Evolutionary conservation across 2,329 filamentous ascomycete species (phyloP).

Genomic region (Trichoderma oligosporum): DNA sequence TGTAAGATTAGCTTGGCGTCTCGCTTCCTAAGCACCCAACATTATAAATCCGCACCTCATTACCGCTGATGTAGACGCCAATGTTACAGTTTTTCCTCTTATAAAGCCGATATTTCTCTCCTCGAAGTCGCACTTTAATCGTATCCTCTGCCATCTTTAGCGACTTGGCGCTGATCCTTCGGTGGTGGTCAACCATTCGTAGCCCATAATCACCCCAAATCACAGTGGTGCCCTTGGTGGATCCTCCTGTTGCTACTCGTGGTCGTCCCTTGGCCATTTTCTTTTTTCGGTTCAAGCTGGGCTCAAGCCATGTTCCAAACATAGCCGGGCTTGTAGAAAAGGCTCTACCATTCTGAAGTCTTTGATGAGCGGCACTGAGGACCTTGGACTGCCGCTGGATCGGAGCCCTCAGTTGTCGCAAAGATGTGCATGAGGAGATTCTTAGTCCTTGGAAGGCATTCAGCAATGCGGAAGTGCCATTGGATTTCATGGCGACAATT

Average conservation of each 20-base stretch:
- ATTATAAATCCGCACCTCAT: conserved; percentile 63
- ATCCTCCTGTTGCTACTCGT: conserved; percentile 85
- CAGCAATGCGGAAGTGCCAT: conserved; percentile 43
- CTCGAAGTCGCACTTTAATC: conserved; percentile 82
- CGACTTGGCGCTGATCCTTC: conserved; percentile 80
- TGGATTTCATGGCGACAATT: conserved; percentile 44
- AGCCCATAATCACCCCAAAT: conserved; percentile 95
- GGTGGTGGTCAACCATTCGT: conserved; percentile 89
- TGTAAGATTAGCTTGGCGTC: neutral
- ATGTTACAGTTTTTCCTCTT: conserved; percentile 89
- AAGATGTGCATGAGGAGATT: conserved; percentile 39
- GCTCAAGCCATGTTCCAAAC: conserved; percentile 75
- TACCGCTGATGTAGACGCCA: conserved; percentile 91
- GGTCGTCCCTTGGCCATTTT: conserved; percentile 91
- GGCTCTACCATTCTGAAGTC: conserved; percentile 51
- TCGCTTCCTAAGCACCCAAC: too few species aligned
- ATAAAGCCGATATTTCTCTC: conserved; percentile 88
- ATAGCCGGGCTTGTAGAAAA: conserved; percentile 67
- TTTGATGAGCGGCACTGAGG: conserved; percentile 32
- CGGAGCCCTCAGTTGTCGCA: conserved; percentile 38
- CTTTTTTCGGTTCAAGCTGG: conserved; percentile 68
- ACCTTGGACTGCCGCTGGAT: conserved; percentile 29
- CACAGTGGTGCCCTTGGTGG: conserved; percentile 86
- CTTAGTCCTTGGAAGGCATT: conserved; percentile 50
- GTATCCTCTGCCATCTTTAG: conserved; percentile 91